Base-by-base conservation (phyloP, 2,329 filamentous ascomycete species). In the Fusarium euwallaceae region DNA sequence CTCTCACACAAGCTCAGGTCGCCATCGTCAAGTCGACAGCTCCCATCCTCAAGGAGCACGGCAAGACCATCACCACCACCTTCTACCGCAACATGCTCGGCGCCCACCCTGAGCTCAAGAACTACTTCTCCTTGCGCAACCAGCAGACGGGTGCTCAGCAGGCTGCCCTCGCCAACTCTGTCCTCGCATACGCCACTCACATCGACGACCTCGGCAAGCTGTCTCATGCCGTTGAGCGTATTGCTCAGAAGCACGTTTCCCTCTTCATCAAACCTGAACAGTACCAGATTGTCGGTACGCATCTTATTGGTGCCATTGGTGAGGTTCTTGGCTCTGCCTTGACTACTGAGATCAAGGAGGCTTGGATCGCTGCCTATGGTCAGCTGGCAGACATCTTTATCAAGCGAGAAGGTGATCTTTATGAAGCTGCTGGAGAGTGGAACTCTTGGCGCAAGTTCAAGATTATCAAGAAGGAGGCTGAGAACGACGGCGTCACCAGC, bases 21-120 rank as follows among this genome's bases (percentile, higher is more conserved):
- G 84, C 88, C 70, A 91, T 93, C 75, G 92, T 97, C 85, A 95
- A 95, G 83, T 87, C 93, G 41, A 96, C 94, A 2, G 93, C 91
- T 43, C 94, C 94, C 3, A 88, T 94, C 20, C 87, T 95, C 9
- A 88, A 90, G 73, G 86, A 91, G 71, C 89, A 95, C 80, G 94
- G 93, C 82, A 85, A 86, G 20, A 84, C 87, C 55, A 94, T 95
- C 82, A 95, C 93, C n/a, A 87, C 86, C 2, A 84, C 88, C 72
- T 95, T 96, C 85, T 95, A 96, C 86, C 84, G 86, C 53, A 92
- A 91, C 83, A 87, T 95, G 84, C 86, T 95, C 32, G 73, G 72
- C 17, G 90, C 89, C 4, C 85, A 93, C 74, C 93, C 93, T 0
- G 86, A 88, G 29, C 87, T 96, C 34, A 89, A 90, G 75, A 90